Base-by-base conservation (phyloP, 768 basidiomycete genomes). In the Lentinula lateritia region DNA sequence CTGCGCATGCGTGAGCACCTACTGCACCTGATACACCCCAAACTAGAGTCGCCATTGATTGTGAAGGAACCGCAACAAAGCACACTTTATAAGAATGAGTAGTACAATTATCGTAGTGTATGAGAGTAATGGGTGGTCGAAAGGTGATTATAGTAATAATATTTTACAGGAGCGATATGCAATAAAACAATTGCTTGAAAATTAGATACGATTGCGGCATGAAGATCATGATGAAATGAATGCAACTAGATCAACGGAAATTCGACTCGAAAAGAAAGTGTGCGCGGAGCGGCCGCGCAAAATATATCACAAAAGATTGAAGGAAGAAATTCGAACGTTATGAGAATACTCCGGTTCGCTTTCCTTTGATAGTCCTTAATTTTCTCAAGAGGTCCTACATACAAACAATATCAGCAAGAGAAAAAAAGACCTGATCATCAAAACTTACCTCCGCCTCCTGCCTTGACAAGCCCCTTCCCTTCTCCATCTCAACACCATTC, bases 401-500 rank as follows among this genome's bases (percentile, higher is more conserved):
- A 63, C 56, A 50, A 61, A 55, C 20, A 63, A 34, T 46, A 62
- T 16, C 70, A 16, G 69, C 61, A 36, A 48, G 16, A 13, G 52
- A 35, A 54, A 35, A 54, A 8, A 48, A 50, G 38, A 48, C 53
- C 60, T 41, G n/a, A 60, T 20, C 9, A 10, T 16, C 10, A 56
- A 41, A 36, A 75, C 84, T 46, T 64, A 92, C 91, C 81, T 90
- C 85, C 43, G 85, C 83, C 71, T 93, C 90, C 57, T 84, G 46
- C 86, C 13, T 83, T 80, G 58, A 78, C 77, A 66, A 93, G 71
- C 92, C 92, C 48, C 76, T 74, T 52, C 75, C 80, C 56, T 81
- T 71, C 70, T 93, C 92, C 66, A 89, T 84, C 67, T 88, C 83
- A 53, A 94, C 68, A 69, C 90, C 78, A 63, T 75, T 82, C 72